Evolutionary conservation across 2,329 filamentous ascomycete species (phyloP).

Genomic region (Trichoderma aggressivum): DNA sequence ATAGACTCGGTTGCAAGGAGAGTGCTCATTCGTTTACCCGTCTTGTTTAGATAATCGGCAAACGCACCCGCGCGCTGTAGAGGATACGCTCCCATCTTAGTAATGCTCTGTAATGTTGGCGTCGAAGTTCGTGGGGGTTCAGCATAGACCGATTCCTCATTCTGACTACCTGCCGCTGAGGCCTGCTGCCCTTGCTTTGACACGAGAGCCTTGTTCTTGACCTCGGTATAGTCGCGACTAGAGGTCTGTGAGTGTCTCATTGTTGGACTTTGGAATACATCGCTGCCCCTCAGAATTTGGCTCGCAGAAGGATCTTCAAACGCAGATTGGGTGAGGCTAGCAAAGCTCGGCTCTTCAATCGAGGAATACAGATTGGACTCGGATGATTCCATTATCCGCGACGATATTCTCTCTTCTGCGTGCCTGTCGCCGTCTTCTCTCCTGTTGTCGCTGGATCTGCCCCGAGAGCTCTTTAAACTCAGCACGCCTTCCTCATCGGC

Average conservation of each 20-base stretch:
- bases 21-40: conserved; percentile 76
- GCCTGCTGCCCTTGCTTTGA: conserved; percentile 14
- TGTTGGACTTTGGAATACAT: conserved; percentile 81
- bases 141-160: conserved; percentile 28
- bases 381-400: conserved; percentile 59
- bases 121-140: conserved; percentile 30
- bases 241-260: conserved; percentile 51
- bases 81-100: conserved; percentile 68
- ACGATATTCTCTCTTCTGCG: conserved; percentile 42
- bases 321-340: conserved; percentile 65
- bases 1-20: conserved; percentile 86
- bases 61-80: conserved; percentile 79
- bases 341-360: conserved; percentile 71
- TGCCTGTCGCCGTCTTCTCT: conserved; percentile 50
- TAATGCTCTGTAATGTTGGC: conserved; percentile 50
- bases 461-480: conserved; percentile 44
- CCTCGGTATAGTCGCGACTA: conserved; percentile 24
- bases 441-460: conserved; percentile 58
- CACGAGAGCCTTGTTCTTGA: conserved; percentile 22
- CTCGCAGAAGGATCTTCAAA: conserved; percentile 82
- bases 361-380: conserved; percentile 72
- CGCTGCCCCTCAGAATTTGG: conserved; percentile 82
- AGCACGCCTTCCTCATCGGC: conserved; percentile 50
- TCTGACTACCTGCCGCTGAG: conserved; percentile 38
- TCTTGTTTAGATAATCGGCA: conserved; percentile 76